Base-by-base conservation (phyloP, 495 filamentous ascomycete species). In the Corynascus novoguineensis region DNA sequence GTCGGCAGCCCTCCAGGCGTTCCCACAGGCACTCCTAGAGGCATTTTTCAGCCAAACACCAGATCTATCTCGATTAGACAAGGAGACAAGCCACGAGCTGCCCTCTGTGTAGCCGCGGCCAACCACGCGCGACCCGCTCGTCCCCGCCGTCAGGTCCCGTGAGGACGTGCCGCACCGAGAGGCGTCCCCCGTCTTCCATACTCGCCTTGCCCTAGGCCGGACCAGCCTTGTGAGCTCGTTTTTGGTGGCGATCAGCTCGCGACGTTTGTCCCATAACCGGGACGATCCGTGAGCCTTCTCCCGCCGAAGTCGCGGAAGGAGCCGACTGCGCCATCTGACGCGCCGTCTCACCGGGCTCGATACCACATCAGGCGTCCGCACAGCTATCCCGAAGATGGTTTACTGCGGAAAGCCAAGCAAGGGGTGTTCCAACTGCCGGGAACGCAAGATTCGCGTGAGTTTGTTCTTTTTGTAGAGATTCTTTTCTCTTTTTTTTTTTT, bases 391-490 rank as follows among this genome's bases (percentile, higher is more conserved):
- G n/a, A 74, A 62, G 48, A 89, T 87, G 84, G 85, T 88, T n/a
- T 86, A 87, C 67, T 80, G 80, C 64, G 85, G 86, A 29, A 88
- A 86, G 61, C 84, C 84, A 60, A 86, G 83, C 59, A 83, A 83
- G 61, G 83, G 83, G 40, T 88, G 86, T 66, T 80, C 80, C 52
- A 83, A 78, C 55, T 89, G 86, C 68, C 78, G 85, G 56, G 66
- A 75, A 58, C 67, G 69, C 56, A 78, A 78, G 61, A 75, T 74
- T 59, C 64, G 74, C 54, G 75, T 74, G 59, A 60, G 66, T 67
- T 34, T 8, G 11, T 29, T 41, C 47, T 38, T 15, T 40, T 41
- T 35, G 17, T 19, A 12, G 25, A 22, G 19, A 24, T 38, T 34
- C 19, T 21, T 37, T 3, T 19, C 31, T 28, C 45, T n/a, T n/a